Evolutionary conservation across 2,329 filamentous ascomycete species (phyloP), one percentile per base, ranked within the genome.

Genomic region (Emmonsia crescens): DNA sequence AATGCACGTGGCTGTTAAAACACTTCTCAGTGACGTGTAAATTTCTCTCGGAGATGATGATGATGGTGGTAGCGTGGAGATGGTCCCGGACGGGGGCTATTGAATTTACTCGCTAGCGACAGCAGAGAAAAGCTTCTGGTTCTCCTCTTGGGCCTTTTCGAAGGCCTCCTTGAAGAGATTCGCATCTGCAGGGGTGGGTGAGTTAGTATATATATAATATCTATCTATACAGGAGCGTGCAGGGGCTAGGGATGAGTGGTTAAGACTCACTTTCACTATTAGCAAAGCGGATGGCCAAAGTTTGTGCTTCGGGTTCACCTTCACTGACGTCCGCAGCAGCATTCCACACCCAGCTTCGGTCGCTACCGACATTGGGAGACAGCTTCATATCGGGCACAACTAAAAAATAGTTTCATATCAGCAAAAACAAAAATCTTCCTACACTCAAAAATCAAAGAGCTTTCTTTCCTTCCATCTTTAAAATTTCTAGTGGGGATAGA

Each of bases 271-370:
- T 97, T 75, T 99, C 94, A 69, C 89, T 88, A 83, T 97, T 99
- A 80, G 89, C 93, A 73, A 99, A 96, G 69, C 94, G 91, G 71
- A 99, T 97, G 67, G 94, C 94, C 72, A 99, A 84, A 61, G 94
- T 99, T 73, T 91, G 88, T 61, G 92, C 91, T 83, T 99, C 94
- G 66, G 94, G 89, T 81, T 96, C 93, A 65, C 94, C 94, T 83
- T 99, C 94, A 73, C 91, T 96, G 70, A 97, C 93, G 82, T 99
- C 94, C 68, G 94, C 94, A 62, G 92, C 89, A 64, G 92, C 93
- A 74, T 96, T 97, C 94, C 94, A 99, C 68, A 99, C 94, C 94
- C 94, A 99, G 81, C 89, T 95, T 77, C 94, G 89, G 82, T 99
- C 94, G 72, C 90, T 96, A 72, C 94, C 94, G 68, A 97, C 92